Percentiles rank a stretch among this genome's conserved stretches.
phyloP scores from a whole-genome alignment of 805 yeast species.

The Metschnikowia gelsemii region DNA sequence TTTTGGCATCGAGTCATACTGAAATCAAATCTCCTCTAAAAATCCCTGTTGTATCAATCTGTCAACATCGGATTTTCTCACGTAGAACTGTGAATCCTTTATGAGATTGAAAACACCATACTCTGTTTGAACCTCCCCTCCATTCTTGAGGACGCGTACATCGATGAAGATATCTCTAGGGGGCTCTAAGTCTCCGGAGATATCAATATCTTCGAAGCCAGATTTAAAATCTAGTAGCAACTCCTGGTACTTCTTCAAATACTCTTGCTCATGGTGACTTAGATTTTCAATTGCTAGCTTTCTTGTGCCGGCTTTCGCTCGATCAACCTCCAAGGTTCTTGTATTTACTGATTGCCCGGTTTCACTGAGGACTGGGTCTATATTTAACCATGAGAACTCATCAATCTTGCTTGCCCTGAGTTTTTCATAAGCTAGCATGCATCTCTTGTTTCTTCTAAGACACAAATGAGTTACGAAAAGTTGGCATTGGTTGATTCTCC shows the following conservation, averaged over 20 bases:
- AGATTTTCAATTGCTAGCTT: slow-evolving; percentile 46
- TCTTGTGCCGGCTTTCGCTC: slow-evolving; percentile 5
- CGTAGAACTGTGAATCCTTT: slow-evolving; percentile 92
- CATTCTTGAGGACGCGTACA: slow-evolving; percentile 88
- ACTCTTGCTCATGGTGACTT: slow-evolving; percentile 79
- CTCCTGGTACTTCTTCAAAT: slow-evolving; percentile 67
- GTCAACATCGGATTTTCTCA: slow-evolving; percentile 91
- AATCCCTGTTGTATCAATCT: slow-evolving; percentile 92
- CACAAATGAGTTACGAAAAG: slow-evolving; percentile 69
- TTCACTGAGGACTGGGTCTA: slow-evolving; percentile 42
- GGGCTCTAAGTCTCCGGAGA: slow-evolving; percentile 86
- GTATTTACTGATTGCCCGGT: neutral
- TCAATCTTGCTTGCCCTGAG: slow-evolving; percentile 67
- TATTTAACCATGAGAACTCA: slow-evolving; percentile 68
- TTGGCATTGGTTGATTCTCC: slow-evolving; percentile 58
- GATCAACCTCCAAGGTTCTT: slow-evolving; percentile 2
- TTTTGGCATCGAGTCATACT: neutral
- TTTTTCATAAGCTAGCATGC: slow-evolving; percentile 79
- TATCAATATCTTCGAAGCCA: slow-evolving; percentile 75
- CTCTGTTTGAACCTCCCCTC: slow-evolving; percentile 96
- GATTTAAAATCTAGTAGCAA: slow-evolving; percentile 75
- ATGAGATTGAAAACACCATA: slow-evolving; percentile 93
- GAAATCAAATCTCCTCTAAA: slow-evolving; percentile 60
- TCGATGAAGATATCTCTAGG: slow-evolving; percentile 91
- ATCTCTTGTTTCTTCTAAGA: slow-evolving; percentile 85